Evolutionary conservation across 139 green algal species (phyloP).

Genomic region (Coccomyxa sp.): DNA sequence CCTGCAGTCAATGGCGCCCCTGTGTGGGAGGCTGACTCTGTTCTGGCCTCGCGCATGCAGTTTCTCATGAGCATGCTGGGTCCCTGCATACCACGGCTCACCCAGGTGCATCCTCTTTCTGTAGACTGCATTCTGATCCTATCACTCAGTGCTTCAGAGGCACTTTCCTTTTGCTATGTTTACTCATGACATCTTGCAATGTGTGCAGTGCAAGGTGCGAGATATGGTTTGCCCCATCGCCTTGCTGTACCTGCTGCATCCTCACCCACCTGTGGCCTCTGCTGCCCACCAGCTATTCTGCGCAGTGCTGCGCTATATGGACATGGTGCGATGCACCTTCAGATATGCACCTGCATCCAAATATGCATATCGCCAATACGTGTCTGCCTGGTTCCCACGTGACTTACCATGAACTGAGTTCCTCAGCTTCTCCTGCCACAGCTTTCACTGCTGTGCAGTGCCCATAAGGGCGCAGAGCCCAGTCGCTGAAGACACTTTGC

Average conservation of each 20-base stretch:
- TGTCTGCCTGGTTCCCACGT: not conserved
- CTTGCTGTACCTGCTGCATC: conserved; percentile 36
- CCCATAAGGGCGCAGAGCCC: too few species aligned
- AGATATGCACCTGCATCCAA: not conserved
- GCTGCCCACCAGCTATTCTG: conserved; percentile 32
- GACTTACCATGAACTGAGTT: too few species aligned
- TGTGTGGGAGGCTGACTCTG: conserved; percentile 20
- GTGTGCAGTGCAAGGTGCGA: not conserved
- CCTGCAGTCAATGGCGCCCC: not conserved
- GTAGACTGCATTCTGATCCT: too few species aligned
- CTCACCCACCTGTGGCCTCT: conserved; percentile 6
- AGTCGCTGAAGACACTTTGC: too few species aligned
- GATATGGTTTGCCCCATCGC: conserved; percentile 12
- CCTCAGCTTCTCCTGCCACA: too few species aligned
- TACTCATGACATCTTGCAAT: not conserved
- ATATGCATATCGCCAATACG: not conserved
- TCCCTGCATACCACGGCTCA: conserved; percentile 18
- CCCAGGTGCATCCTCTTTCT: conserved; percentile 11
- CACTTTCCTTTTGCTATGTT: too few species aligned
- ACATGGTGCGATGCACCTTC: not conserved
- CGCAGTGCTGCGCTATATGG: conserved; percentile 14
- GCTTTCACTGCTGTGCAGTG: too few species aligned
- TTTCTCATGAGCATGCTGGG: conserved; percentile 28
- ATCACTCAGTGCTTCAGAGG: not conserved
- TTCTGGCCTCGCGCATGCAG: conserved; percentile 25